Percentiles rank a stretch among this genome's conserved stretches.
Evolutionary conservation across 2,329 filamentous ascomycete genomes (phyloP).

Genomic region (Didymella arachidicola): DNA sequence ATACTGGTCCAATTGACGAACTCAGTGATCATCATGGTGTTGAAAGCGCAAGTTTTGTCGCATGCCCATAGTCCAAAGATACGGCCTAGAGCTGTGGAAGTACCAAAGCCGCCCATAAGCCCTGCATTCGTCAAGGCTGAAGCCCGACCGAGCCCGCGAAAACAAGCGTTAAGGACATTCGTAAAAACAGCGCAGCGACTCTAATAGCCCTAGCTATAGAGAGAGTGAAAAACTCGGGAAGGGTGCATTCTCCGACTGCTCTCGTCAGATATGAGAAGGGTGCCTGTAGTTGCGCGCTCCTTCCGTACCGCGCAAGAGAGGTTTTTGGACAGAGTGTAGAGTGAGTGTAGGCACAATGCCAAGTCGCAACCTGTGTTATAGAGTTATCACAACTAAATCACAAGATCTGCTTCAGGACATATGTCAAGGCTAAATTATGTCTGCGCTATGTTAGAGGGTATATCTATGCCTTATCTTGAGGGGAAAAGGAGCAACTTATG

Average conservation of each 20-base stretch:
- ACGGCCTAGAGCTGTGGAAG: slow-evolving; percentile 40
- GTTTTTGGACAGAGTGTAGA: too few relatives aligned
- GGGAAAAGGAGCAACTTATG: too few relatives aligned
- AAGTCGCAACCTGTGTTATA: too few relatives aligned
- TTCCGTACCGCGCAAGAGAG: slow-evolving; percentile 10
- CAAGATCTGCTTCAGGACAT: too few relatives aligned
- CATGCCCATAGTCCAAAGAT: slow-evolving; percentile 39
- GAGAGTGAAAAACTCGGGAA: slow-evolving; percentile 37
- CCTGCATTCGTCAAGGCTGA: slow-evolving; percentile 33
- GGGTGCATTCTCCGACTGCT: slow-evolving; percentile 24
- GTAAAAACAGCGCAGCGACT: slow-evolving; percentile 42
- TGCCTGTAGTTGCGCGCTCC: slow-evolving; percentile 30
- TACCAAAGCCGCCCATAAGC: slow-evolving; percentile 22
- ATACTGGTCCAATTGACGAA: slow-evolving; percentile 29
- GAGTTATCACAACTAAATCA: too few relatives aligned
- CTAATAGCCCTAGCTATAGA: slow-evolving; percentile 37
- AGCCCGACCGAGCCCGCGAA: slow-evolving; percentile 1
- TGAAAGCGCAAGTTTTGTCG: slow-evolving; percentile 45
- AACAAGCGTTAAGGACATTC: slow-evolving; percentile 35
- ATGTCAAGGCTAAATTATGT: too few relatives aligned
- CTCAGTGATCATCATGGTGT: slow-evolving; percentile 42
- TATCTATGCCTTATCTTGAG: too few relatives aligned
- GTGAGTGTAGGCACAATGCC: too few relatives aligned
- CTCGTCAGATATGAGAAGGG: slow-evolving; percentile 4
- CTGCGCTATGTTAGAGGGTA: too few relatives aligned